Evolutionary conservation across 768 basidiomycete species (phyloP), one percentile per base, ranked within the genome.

Genomic region (Punctularia strigosozonata): DNA sequence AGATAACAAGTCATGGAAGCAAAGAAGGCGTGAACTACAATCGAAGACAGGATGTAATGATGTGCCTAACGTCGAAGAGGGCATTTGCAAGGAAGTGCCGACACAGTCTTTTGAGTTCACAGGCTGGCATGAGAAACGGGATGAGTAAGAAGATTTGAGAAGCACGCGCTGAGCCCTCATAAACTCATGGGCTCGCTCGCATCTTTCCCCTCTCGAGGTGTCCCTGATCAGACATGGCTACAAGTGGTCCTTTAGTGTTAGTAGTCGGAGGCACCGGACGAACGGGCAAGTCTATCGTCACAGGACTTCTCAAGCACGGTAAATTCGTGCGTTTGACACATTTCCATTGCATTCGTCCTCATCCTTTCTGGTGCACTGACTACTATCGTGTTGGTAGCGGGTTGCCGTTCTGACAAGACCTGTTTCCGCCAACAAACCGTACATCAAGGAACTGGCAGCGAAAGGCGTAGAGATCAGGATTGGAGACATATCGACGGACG

Each of bases 201-300:
- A n/a, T n/a, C n/a, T n/a, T n/a, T n/a, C n/a, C n/a, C n/a, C n/a
- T n/a, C n/a, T n/a, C n/a, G n/a, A n/a, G n/a, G n/a, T n/a, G n/a
- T n/a, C n/a, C n/a, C n/a, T n/a, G n/a, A n/a, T n/a, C 10, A 25
- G 1, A 22, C 4, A 13, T 1, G 25, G 20, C 25, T 5, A 36
- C 18, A 13, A 7, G 13, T 18, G 42, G 42, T 25, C 45, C 43
- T 6, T 46, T 49, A 23, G 52, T 53, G 3, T 39, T 53, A 33
- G 32, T 55, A 22, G 44, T 53, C 21, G 50, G 53, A 5, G 50
- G 43, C 4, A 42, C 48, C 7, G 53, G 52, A 2, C 25, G 36
- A 20, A 53, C 50, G 10, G 53, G 51, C 10, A 15, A 15, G 6
- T 36, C 31, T n/a, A 43, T 55, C 32, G 36, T 47, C 5, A 24